phyloP scores from a whole-genome alignment of 1,139 yeast species.

The Torulaspora globosa region DNA sequence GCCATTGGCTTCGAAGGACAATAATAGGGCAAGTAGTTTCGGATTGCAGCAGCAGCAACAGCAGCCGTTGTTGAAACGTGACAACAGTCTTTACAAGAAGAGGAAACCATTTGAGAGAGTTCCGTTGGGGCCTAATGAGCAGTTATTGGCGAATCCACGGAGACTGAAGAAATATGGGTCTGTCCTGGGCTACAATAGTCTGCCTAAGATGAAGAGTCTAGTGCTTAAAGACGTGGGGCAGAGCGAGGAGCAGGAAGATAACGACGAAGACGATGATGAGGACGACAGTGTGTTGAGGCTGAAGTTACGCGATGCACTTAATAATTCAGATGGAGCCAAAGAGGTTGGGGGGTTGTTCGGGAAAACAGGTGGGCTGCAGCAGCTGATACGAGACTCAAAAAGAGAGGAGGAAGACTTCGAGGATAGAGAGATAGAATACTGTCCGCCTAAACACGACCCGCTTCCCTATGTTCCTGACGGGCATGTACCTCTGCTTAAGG shows the following conservation, averaged over 20 bases:
- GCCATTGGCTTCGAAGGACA: constrained; percentile 36
- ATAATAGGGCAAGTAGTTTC: constrained; percentile 22
- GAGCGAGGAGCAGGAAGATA: constrained; percentile 18
- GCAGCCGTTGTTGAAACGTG: constrained; percentile 5
- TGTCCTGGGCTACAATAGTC: constrained; percentile 29
- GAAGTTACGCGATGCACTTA: constrained; percentile 20
- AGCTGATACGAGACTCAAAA: constrained; percentile 16
- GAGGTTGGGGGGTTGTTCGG: constrained; percentile 16
- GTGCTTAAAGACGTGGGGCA: constrained; percentile 32
- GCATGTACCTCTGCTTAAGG: constrained; percentile 21
- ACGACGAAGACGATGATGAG: constrained; percentile 16
- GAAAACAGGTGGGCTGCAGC: constrained; percentile 18
- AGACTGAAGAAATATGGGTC: constrained; percentile 37
- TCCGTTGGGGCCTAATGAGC: constrained; percentile 11
- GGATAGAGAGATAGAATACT: constrained; percentile 28
- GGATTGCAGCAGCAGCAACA: constrained; percentile 6
- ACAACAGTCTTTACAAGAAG: constrained; percentile 9
- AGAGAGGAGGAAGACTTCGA: constrained; percentile 14
- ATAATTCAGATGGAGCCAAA: constrained; percentile 14
- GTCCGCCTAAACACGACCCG: constrained; percentile 23
- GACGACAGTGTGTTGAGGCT: constrained; percentile 23
- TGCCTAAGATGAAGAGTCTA: constrained; percentile 30
- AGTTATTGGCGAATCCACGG: constrained; percentile 21
- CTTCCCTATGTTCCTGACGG: constrained; percentile 32
- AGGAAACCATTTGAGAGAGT: constrained; percentile 6